phyloP scores from a whole-genome alignment of 495 filamentous ascomycete species.

The Penicillium turbatum region DNA sequence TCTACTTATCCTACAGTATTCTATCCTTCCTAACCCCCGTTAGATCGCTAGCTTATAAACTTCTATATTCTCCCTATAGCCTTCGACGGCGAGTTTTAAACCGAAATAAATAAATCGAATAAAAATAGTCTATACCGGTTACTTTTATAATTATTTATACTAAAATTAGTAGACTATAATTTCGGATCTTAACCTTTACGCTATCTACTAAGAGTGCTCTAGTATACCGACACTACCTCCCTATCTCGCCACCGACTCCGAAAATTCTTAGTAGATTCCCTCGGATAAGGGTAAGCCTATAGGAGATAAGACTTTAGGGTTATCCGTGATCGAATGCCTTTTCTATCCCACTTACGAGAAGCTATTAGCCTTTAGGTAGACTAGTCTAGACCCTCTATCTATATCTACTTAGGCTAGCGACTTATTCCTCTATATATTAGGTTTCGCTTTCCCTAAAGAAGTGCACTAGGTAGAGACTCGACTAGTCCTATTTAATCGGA shows the following conservation, averaged over 20 bases:
- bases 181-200: background rate
- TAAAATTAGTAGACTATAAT: no score
- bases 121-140: background rate
- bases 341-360: conserved; percentile 1
- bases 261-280: background rate
- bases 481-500: background rate
- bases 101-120: background rate
- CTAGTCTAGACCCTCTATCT: no score
- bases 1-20: no score
- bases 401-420: background rate
- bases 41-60: background rate
- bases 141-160: no score
- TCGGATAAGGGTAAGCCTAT: background rate
- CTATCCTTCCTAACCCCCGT: no score
- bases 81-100: background rate
- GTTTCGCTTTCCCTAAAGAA: background rate
- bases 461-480: background rate
- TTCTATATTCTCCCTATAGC: background rate
- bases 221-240: conserved; percentile 4
- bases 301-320: background rate
- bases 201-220: conserved; percentile 7
- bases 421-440: background rate
- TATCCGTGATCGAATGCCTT: conserved; percentile 1
- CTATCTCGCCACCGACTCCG: conserved; percentile 7
- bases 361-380: background rate